Evolutionary conservation across 805 yeast species (phyloP).

Genomic region (Aciculoconidium aculeatum): DNA sequence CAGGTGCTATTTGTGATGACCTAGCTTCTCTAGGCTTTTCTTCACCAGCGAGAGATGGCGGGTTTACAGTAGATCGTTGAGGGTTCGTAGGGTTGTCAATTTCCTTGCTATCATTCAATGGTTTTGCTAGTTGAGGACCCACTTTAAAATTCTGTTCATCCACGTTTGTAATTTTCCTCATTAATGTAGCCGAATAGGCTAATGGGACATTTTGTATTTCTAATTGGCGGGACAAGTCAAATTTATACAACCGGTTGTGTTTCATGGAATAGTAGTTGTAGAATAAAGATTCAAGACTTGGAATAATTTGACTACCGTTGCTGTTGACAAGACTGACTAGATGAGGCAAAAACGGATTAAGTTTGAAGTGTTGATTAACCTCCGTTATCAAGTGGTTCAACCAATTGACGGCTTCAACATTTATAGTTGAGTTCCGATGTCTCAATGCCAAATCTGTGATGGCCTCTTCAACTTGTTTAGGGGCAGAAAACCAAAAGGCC

Average conservation of each 20-base stretch:
- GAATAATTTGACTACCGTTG: conserved; percentile 4
- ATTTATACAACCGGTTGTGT: conserved; percentile 35
- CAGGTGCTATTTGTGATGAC: neutral
- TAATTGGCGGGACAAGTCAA: conserved; percentile 41
- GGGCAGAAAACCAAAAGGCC: conserved; percentile 50
- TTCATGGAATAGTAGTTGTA: conserved; percentile 22
- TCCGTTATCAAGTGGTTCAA: conserved; percentile 34
- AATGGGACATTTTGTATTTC: conserved; percentile 23
- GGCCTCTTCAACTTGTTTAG: conserved; percentile 40
- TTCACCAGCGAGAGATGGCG: no score
- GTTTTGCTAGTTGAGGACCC: no score
- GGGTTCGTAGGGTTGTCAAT: neutral
- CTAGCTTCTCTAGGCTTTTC: neutral
- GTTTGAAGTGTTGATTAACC: conserved; percentile 27
- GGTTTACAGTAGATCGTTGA: neutral
- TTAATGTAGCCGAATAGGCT: conserved; percentile 2
- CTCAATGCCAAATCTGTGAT: conserved; percentile 40
- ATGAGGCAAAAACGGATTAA: conserved; percentile 20
- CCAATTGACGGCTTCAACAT: conserved; percentile 41
- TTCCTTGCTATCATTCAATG: no score
- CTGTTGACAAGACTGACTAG: conserved; percentile 14
- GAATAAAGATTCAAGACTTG: conserved; percentile 17
- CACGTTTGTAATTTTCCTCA: conserved; percentile 6
- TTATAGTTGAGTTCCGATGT: conserved; percentile 30
- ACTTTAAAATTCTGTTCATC: no score